Base-by-base conservation (phyloP, 1,284 basidiomycete genomes). In the Calocybe gambosa region DNA sequence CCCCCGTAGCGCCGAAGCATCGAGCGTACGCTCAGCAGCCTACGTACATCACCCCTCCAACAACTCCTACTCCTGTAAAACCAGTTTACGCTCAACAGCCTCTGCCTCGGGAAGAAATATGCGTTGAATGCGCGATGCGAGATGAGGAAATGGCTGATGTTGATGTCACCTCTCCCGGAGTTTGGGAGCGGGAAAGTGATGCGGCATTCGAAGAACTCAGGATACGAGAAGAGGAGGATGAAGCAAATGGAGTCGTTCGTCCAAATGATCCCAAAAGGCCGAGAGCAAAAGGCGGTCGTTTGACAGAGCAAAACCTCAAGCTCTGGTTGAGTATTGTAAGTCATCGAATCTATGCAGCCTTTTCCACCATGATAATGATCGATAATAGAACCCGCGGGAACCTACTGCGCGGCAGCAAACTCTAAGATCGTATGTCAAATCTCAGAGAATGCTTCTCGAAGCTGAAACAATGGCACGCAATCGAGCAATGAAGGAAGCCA, bases 61-160 rank as follows among this genome's bases (percentile, higher is more conserved):
- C 75, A 5, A 59, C 76, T 1, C 74, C 75, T 13, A 75, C 72
- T 43, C 71, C 80, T 43, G 70, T 81, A 43, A 80, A 80, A 47
- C 75, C 82, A 12, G 69, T 79, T 18, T 78, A 78, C 57, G 70
- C 75, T 9, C 74, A 77, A 26, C 69, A 73, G 43, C 36, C 68
- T 63, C 56, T 69, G 58, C 43, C 58, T n/a, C 80, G 74, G 52
- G 85, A 86, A 57, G 93, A 97, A 64, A 73, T 98, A 36, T 99
- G 95, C 59, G 75, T 98, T 40, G 95, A 99, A 68, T 99, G 95
- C 64, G 91, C 96, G 59, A 99, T 99, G 95, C 85, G 95, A 36
- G 95, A 99, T 68, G 85, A 95, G 61, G 95, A 99, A 62, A 93
- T 99, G 88, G 92, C 89, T 28, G 95, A 97, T 65, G 91, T 99